Conservation (phyloP, 768 basidiomycete species). For the Boletellus ananas region DNA sequence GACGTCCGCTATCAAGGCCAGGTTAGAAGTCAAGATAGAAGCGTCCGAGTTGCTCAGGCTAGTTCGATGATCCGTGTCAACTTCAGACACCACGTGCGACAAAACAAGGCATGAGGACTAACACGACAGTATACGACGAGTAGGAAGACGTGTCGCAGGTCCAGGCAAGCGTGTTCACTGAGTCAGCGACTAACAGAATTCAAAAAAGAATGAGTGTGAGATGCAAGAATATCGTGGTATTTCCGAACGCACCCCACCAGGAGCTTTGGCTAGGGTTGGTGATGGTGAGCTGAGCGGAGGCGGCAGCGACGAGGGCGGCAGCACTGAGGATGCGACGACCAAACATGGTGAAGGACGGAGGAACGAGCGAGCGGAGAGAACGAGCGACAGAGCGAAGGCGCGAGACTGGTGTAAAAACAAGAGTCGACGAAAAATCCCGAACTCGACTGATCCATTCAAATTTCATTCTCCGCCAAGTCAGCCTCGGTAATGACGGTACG, state of each 20-base stretch:
- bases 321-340: constrained; percentile 32
- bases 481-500: no score
- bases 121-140: constrained; percentile 48
- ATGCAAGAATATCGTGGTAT: not conserved
- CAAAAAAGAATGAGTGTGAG: not conserved
- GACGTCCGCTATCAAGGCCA: constrained; percentile 43
- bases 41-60: constrained; percentile 46
- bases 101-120: not conserved
- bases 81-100: constrained; percentile 1
- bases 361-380: constrained; percentile 16
- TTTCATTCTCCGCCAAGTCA: constrained; percentile 26
- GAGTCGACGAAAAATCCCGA: constrained; percentile 3
- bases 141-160: constrained; percentile 43
- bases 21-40: constrained; percentile 36
- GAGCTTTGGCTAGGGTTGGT: constrained; percentile 39
- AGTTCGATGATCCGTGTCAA: constrained; percentile 6
- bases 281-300: constrained; percentile 37
- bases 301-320: constrained; percentile 37
- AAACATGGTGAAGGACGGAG: constrained; percentile 29
- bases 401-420: constrained; percentile 5
- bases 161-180: constrained; percentile 59
- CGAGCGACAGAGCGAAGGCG: constrained; percentile 19
- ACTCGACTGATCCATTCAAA: not conserved
- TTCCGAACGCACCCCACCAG: constrained; percentile 58
- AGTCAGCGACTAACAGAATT: constrained; percentile 44